A percentile compares a stretch with the other conserved stretches of the same genome.
Conservation (phyloP, 345 rosid species). For the Dipteronia dyeriana region DNA sequence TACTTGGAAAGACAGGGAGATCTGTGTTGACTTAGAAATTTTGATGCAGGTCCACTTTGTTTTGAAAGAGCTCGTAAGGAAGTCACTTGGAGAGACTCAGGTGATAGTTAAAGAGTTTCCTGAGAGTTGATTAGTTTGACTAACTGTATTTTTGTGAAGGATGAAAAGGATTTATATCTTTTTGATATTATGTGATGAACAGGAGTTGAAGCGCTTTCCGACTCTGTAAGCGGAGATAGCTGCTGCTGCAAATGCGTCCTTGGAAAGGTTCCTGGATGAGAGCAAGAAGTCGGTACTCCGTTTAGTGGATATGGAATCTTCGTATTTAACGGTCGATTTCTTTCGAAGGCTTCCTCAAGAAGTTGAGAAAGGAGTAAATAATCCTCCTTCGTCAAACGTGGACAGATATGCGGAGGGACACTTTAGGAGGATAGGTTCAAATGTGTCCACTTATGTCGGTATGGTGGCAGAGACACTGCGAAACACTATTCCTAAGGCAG, state of each 20-base stretch:
- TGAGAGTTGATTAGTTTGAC: constrained; percentile 1
- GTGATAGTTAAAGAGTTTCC: constrained; percentile 29
- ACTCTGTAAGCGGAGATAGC: constrained; percentile 72
- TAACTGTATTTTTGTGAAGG: background rate
- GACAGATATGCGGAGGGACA: constrained; percentile 71
- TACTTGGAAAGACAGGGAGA: background rate
- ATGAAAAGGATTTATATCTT: background rate
- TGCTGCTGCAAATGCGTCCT: constrained; percentile 59
- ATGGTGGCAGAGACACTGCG: constrained; percentile 80
- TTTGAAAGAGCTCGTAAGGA: constrained; percentile 78
- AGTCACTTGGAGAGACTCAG: constrained; percentile 74
- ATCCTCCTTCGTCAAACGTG: constrained; percentile 30
- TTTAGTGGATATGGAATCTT: constrained; percentile 81
- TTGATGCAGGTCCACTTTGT: constrained; percentile 68
- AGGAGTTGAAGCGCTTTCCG: constrained; percentile 83
- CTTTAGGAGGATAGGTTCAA: constrained; percentile 76
- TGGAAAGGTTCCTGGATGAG: constrained; percentile 78
- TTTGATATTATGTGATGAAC: constrained; percentile 21
- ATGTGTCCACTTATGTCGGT: constrained; percentile 65
- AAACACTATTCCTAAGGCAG: constrained; percentile 71
- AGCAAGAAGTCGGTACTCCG: constrained; percentile 64
- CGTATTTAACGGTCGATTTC: constrained; percentile 79
- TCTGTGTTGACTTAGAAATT: background rate
- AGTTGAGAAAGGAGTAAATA: constrained; percentile 51
- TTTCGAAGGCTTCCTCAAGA: constrained; percentile 81